These are phyloP conservation scores for Suillus occidentalis DNA, from an alignment of 768 basidiomycete species.

Conservation along the genomic window DNA sequence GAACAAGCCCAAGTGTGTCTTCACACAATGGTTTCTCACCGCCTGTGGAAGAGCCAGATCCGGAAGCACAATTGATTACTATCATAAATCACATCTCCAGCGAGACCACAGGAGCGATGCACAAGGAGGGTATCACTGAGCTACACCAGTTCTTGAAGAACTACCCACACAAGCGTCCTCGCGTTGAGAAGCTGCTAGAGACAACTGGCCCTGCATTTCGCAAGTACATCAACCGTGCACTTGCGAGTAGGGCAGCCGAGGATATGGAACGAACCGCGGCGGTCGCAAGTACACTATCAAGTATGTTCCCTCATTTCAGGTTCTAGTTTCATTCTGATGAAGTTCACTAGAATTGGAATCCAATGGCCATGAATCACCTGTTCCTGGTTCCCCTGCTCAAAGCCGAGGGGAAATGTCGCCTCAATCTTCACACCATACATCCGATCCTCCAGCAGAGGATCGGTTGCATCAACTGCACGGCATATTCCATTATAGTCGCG, in stretches of 20 bases:
- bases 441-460: constrained; percentile 51
- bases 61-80: constrained; percentile 77
- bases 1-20: constrained; percentile 67
- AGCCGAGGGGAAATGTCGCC: constrained; percentile 31
- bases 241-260: constrained; percentile 85
- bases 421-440: constrained; percentile 34
- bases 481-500: constrained; percentile 75
- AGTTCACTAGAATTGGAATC: constrained; percentile 58
- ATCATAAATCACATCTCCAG: constrained; percentile 88
- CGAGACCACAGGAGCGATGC: constrained; percentile 84
- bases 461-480: constrained; percentile 75
- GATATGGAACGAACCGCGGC: constrained; percentile 79
- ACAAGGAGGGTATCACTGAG: constrained; percentile 94
- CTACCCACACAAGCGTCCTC: constrained; percentile 78
- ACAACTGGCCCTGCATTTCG: constrained; percentile 88
- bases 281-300: constrained; percentile 81
- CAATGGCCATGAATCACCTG: constrained; percentile 40
- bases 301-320: constrained; percentile 36
- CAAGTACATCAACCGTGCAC: constrained; percentile 86
- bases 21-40: constrained; percentile 56
- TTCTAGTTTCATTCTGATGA: constrained; percentile 11
- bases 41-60: constrained; percentile 79
- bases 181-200: constrained; percentile 86
- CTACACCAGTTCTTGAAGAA: constrained; percentile 91
- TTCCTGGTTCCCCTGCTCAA: constrained; percentile 29